Percentiles rank a stretch among this genome's conserved stretches.
Evolutionary conservation across 2,329 filamentous ascomycete species (phyloP).

Genomic region (Penicillium expansum): DNA sequence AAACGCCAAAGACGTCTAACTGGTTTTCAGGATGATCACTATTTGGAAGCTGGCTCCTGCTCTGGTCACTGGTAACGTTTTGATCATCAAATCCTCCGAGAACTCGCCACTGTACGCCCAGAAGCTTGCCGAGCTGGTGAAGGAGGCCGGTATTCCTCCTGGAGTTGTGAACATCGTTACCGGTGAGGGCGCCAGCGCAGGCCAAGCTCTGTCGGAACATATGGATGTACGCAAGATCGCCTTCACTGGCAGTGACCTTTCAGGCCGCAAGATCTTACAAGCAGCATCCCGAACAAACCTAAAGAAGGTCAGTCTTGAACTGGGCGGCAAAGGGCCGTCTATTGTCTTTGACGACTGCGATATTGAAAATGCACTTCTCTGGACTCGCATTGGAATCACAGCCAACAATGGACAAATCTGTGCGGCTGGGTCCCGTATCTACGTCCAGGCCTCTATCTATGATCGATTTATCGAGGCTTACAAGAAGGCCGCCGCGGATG

Average conservation of each 20-base stretch:
- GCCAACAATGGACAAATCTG: conserved; percentile 36
- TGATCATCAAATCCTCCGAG: conserved; percentile 68
- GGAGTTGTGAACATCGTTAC: conserved; percentile 58
- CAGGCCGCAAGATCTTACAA: conserved; percentile 31
- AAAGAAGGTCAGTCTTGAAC: conserved; percentile 36
- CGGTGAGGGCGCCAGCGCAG: conserved; percentile 61
- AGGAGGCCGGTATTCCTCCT: conserved; percentile 54
- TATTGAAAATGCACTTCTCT: conserved; percentile 31
- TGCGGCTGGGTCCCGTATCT: conserved; percentile 32
- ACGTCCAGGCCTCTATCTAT: conserved; percentile 34
- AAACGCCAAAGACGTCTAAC: not conserved
- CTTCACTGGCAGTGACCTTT: conserved; percentile 34
- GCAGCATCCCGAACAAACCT: conserved; percentile 32
- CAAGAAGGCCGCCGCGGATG: conserved; percentile 55
- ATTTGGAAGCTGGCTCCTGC: conserved; percentile 60
- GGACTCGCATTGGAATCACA: conserved; percentile 30
- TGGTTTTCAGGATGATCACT: conserved; percentile 25
- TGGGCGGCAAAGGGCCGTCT: conserved; percentile 36
- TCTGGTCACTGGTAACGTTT: conserved; percentile 64
- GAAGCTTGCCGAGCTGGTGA: conserved; percentile 48
- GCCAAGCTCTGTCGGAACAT: conserved; percentile 30
- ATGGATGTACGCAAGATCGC: conserved; percentile 33
- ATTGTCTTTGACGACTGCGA: conserved; percentile 38
- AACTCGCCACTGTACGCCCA: conserved; percentile 53
- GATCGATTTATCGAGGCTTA: conserved; percentile 30